phyloP scores from a whole-genome alignment of 2,329 filamentous ascomycete genomes.

The Hypomyces rosellus region DNA sequence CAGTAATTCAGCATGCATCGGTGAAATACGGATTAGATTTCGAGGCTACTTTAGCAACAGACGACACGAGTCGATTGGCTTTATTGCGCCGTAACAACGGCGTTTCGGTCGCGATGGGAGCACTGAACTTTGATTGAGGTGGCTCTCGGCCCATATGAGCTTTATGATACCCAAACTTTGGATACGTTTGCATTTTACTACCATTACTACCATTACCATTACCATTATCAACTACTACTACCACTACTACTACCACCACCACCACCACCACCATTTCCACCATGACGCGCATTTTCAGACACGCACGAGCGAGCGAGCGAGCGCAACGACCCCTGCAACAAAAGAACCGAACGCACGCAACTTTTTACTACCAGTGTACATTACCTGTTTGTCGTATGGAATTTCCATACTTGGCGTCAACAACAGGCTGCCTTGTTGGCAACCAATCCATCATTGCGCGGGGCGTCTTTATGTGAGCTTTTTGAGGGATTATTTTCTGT shows the following conservation, averaged over 20 bases:
- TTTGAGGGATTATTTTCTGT: not conserved
- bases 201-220: too few relatives aligned
- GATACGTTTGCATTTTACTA: constrained; percentile 6
- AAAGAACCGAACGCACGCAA: not conserved
- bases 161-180: constrained; percentile 12
- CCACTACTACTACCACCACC: not conserved
- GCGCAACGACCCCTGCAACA: constrained; percentile 1
- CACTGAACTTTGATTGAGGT: constrained; percentile 6
- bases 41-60: not conserved
- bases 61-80: constrained; percentile 4
- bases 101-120: constrained; percentile 8
- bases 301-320: not conserved
- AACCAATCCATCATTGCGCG: constrained; percentile 7
- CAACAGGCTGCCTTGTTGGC: constrained; percentile 5
- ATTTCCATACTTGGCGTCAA: constrained; percentile 7
- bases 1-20: too few relatives aligned
- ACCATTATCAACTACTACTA: too few relatives aligned
- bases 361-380: constrained; percentile 2
- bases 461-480: constrained; percentile 5
- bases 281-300: constrained; percentile 4
- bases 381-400: constrained; percentile 4
- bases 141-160: constrained; percentile 5
- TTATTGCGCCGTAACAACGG: constrained; percentile 2
- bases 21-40: not conserved
- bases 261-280: not conserved